Percentiles rank a stretch among this genome's conserved stretches.
Evolutionary conservation across 2,329 filamentous ascomycete species (phyloP).

Genomic region (Aspergillus udagawae): DNA sequence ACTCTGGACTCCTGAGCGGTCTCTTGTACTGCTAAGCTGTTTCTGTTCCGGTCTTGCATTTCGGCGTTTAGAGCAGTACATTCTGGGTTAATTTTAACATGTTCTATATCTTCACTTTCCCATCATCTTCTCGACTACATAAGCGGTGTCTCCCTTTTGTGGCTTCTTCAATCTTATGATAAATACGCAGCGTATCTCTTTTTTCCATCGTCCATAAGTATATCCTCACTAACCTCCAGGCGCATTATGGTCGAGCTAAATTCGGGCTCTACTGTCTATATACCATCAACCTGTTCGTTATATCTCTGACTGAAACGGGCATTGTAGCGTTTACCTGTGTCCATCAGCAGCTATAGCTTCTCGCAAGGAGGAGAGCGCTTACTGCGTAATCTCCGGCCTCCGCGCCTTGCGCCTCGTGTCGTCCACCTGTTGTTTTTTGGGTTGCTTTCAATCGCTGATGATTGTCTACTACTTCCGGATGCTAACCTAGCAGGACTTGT

Average conservation of each 20-base stretch:
- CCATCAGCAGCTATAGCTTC: slow-evolving; percentile 8
- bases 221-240: background rate
- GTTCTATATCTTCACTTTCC: slow-evolving; percentile 9
- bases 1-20: slow-evolving; percentile 1
- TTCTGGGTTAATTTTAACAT: slow-evolving; percentile 19
- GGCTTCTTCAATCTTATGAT: background rate
- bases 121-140: background rate
- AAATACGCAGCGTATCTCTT: background rate
- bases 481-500: slow-evolving; percentile 26
- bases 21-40: slow-evolving; percentile 9
- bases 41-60: slow-evolving; percentile 20
- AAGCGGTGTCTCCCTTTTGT: background rate
- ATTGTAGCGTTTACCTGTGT: slow-evolving; percentile 27
- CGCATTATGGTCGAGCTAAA: background rate
- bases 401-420: slow-evolving; percentile 11
- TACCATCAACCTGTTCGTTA: background rate
- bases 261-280: background rate
- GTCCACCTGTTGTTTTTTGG: slow-evolving; percentile 5
- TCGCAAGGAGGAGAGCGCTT: slow-evolving; percentile 1
- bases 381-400: slow-evolving; percentile 27
- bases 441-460: slow-evolving; percentile 10
- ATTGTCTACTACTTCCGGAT: slow-evolving; percentile 24
- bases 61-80: slow-evolving; percentile 24
- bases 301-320: slow-evolving; percentile 25
- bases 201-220: background rate